phyloP scores from a whole-genome alignment of 768 basidiomycete species.

The Auricularia heimuer region DNA sequence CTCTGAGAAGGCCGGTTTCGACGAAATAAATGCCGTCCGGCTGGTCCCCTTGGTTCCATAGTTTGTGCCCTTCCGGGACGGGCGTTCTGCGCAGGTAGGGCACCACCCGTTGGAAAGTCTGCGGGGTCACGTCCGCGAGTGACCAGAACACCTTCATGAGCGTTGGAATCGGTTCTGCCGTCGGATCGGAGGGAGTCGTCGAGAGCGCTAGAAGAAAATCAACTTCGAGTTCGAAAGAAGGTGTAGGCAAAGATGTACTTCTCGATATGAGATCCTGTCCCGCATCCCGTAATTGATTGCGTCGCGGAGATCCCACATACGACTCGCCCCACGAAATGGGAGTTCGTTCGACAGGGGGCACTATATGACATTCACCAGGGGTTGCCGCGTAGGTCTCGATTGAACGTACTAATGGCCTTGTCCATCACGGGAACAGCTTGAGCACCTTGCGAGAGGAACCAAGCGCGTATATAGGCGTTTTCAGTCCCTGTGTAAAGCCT shows the following conservation, averaged over 20 bases:
- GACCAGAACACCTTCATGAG: slow-evolving; percentile 74
- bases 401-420: slow-evolving; percentile 22
- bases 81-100: slow-evolving; percentile 61
- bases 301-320: slow-evolving; percentile 53
- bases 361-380: background rate
- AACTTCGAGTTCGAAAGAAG: background rate
- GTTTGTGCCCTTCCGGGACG: slow-evolving; percentile 44
- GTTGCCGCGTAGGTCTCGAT: background rate
- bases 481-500: slow-evolving; percentile 61
- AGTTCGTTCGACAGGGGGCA: slow-evolving; percentile 31
- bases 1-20: slow-evolving; percentile 76
- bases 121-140: slow-evolving; percentile 31
- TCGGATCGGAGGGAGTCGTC: slow-evolving; percentile 20
- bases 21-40: slow-evolving; percentile 85
- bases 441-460: slow-evolving; percentile 59
- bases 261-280: slow-evolving; percentile 61
- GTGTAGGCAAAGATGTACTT: slow-evolving; percentile 27
- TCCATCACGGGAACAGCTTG: slow-evolving; percentile 32
- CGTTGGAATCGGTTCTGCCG: slow-evolving; percentile 59
- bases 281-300: slow-evolving; percentile 56
- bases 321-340: slow-evolving; percentile 38
- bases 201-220: background rate
- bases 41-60: slow-evolving; percentile 71
- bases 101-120: slow-evolving; percentile 49
- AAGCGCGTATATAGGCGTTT: slow-evolving; percentile 79